phyloP scores from a whole-genome alignment of 164 flowering plant species.

The Liquidambar formosana region DNA sequence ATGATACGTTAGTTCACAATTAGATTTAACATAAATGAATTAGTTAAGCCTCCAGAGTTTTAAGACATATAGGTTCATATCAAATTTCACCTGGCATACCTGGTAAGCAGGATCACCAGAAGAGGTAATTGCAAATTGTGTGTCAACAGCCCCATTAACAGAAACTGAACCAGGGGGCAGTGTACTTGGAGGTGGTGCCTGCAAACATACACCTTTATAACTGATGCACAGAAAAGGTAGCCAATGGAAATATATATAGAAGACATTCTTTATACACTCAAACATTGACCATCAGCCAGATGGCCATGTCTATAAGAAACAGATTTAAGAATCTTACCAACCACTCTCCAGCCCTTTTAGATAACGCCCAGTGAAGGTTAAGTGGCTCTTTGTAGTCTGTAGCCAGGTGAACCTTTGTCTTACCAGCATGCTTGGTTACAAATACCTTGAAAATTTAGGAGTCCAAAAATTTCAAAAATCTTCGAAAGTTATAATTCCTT shows the following conservation, averaged over 20 bases:
- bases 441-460: constrained; percentile 54
- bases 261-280: too few relatives aligned
- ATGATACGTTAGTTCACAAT: background rate
- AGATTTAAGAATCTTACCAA: constrained; percentile 46
- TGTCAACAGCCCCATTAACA: constrained; percentile 57
- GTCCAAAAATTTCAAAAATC: background rate
- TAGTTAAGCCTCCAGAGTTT: background rate
- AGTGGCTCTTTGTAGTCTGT: constrained; percentile 73
- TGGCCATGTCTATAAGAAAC: background rate
- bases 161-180: constrained; percentile 71
- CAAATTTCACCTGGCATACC: constrained; percentile 33
- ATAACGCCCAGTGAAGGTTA: constrained; percentile 90
- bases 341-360: constrained; percentile 80
- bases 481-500: background rate
- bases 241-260: background rate
- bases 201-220: constrained; percentile 23
- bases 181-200: constrained; percentile 73
- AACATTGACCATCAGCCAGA: background rate
- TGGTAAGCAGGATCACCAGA: constrained; percentile 42
- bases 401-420: constrained; percentile 65
- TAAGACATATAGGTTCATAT: constrained; percentile 4
- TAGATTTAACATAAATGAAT: background rate
- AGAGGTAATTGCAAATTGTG: constrained; percentile 45
- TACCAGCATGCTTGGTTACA: constrained; percentile 57
- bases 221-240: constrained; percentile 2